Conservation (phyloP, 768 basidiomycete species). For the Termitomyces bulborhizus region DNA sequence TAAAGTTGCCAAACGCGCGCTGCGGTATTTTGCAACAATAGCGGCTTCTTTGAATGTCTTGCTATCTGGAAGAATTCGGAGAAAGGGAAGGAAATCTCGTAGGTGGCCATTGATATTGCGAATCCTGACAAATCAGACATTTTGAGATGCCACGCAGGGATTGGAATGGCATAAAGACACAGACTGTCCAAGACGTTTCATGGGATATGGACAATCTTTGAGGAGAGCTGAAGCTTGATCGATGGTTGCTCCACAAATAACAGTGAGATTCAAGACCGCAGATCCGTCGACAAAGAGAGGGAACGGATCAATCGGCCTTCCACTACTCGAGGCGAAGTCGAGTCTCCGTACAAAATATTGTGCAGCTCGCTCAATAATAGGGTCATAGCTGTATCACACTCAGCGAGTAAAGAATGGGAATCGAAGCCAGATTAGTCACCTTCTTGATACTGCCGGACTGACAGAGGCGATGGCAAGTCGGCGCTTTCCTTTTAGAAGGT, state of each 20-base stretch:
- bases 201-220: conserved; percentile 12
- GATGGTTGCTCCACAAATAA: conserved; percentile 10
- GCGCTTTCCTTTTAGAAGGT: conserved; percentile 11
- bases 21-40: conserved; percentile 11
- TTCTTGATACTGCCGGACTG: conserved; percentile 11
- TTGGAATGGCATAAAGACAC: not conserved
- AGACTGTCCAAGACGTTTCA: conserved; percentile 15
- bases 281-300: conserved; percentile 10
- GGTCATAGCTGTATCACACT: conserved; percentile 5
- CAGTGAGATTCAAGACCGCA: conserved; percentile 8
- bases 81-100: conserved; percentile 13
- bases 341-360: conserved; percentile 10
- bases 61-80: conserved; percentile 8
- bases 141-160: not conserved
- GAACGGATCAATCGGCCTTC: conserved; percentile 7
- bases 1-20: conserved; percentile 4
- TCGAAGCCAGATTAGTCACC: not conserved
- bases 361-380: conserved; percentile 10
- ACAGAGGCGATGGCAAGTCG: conserved; percentile 14
- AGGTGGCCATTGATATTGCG: conserved; percentile 12
- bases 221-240: conserved; percentile 8
- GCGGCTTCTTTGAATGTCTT: conserved; percentile 10
- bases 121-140: not conserved
- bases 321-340: not conserved
- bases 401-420: not conserved